phyloP scores from a whole-genome alignment of 345 rosid species.

The Aurinia saxatilis region DNA sequence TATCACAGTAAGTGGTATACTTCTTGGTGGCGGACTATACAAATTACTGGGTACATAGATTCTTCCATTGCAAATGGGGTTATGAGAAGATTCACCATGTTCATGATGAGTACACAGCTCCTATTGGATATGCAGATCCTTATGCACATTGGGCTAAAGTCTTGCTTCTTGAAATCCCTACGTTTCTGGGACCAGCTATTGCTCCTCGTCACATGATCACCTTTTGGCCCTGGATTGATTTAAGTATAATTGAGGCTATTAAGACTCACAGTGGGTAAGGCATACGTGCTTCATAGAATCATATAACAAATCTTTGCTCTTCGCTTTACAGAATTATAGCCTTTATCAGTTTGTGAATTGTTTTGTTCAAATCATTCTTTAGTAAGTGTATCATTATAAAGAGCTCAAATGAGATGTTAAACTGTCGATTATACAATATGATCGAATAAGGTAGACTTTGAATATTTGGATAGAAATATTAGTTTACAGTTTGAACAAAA shows the following conservation, averaged over 20 bases:
- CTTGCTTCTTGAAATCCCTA: slow-evolving; percentile 83
- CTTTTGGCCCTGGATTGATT: slow-evolving; percentile 87
- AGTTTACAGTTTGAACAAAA: too few relatives aligned
- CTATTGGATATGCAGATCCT: slow-evolving; percentile 78
- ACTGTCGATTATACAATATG: too few relatives aligned
- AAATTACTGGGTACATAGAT: slow-evolving; percentile 86
- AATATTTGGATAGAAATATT: too few relatives aligned
- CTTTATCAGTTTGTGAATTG: too few relatives aligned
- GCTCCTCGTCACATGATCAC: slow-evolving; percentile 95
- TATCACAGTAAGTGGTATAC: slow-evolving; percentile 61
- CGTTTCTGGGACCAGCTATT: slow-evolving; percentile 89
- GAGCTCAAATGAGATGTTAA: too few relatives aligned
- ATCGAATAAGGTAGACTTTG: too few relatives aligned
- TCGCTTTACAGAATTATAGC: neutral
- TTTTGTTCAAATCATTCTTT: too few relatives aligned
- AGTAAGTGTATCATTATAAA: too few relatives aligned
- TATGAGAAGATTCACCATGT: slow-evolving; percentile 83
- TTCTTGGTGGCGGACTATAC: slow-evolving; percentile 80
- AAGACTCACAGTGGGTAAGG: slow-evolving; percentile 97
- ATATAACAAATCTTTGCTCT: neutral
- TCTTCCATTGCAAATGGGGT: slow-evolving; percentile 81
- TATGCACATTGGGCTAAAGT: slow-evolving; percentile 95
- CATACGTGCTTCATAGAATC: neutral
- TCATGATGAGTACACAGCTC: slow-evolving; percentile 87
- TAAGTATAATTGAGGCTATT: slow-evolving; percentile 85